Evolutionary conservation across 129 eudicot genomes (phyloP), one percentile per base, ranked within the genome.

Genomic region (Helichrysum umbraculigerum): DNA sequence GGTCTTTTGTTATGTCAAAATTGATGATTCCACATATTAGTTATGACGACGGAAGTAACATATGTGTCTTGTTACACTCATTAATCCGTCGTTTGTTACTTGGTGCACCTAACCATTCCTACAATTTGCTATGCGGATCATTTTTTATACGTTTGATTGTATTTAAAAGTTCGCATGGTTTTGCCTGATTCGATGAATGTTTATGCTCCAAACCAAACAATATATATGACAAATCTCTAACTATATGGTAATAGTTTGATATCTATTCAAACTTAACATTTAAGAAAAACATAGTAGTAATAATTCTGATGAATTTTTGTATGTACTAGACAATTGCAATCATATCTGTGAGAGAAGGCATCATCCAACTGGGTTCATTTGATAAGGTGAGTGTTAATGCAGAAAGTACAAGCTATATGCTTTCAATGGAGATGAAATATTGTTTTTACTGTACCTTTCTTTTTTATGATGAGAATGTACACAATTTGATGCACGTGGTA

Each of bases 301-400:
- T 3, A 60, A 57, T 25, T 66, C 25, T 42, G 28, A 39, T n/a
- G 60, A 4, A 58, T 54, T 50, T 71, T 37, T 65, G 17, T 47
- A 25, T 68, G 19, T 35, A 21, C 76, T 82, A 92, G 97, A 92
- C 97, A 21, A 92, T 92, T 62, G 96, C 97, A 39, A 64, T 89
- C 70, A 85, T 92, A 75, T 82, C 97, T 19, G 90, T 87, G 5
- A 87, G 88, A 82, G 97, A 92, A 84, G 97, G 97, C 72, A 81
- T 88, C 33, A 82, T 92, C 62, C 97, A 92, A 78, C 87, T 92
- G 10, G 97, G 97, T 72, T 89, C 97, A 17, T 87, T 92, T 68
- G 82, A 92, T 51, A 92, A 92, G 92, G 97, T 91, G 47, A 34
- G 44, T 79, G 32, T 78, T 70, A 66, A 37, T 76, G 52, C 25